Evolutionary conservation across 2,329 filamentous ascomycete species (phyloP).

Genomic region (Taxawa tesnikishii): DNA sequence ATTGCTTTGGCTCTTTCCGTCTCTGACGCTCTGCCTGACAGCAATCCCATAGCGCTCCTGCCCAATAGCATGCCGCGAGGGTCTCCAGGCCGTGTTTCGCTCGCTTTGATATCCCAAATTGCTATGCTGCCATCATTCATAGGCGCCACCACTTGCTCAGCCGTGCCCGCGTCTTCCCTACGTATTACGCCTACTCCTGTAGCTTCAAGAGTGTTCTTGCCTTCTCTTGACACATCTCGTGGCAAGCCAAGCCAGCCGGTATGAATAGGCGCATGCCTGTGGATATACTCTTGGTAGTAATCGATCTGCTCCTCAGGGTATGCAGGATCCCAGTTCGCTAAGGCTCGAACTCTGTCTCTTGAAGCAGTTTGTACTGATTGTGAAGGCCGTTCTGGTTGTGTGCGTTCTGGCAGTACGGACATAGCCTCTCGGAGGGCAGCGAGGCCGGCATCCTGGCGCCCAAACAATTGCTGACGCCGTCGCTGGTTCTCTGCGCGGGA

Average conservation of each 20-base stretch:
- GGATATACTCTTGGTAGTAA: slow-evolving; percentile 86
- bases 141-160: slow-evolving; percentile 57
- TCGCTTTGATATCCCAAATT: slow-evolving; percentile 53
- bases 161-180: slow-evolving; percentile 38
- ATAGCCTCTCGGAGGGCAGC: slow-evolving; percentile 28
- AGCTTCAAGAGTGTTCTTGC: slow-evolving; percentile 46
- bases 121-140: slow-evolving; percentile 81
- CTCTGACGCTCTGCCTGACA: slow-evolving; percentile 45
- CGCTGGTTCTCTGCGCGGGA: slow-evolving; percentile 55
- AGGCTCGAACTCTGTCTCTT: slow-evolving; percentile 40
- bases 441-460: slow-evolving; percentile 28
- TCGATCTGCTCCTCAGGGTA: slow-evolving; percentile 59
- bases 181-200: slow-evolving; percentile 60
- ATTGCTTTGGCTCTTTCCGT: slow-evolving; percentile 32
- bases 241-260: slow-evolving; percentile 67
- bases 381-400: not conserved
- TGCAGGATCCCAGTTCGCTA: slow-evolving; percentile 74
- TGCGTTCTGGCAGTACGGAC: slow-evolving; percentile 15
- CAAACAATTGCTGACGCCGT: slow-evolving; percentile 32
- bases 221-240: slow-evolving; percentile 22
- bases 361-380: slow-evolving; percentile 4
- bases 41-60: slow-evolving; percentile 52
- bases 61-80: slow-evolving; percentile 51
- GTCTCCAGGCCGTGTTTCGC: not conserved
- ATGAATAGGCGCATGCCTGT: slow-evolving; percentile 61